These are phyloP conservation scores for Hypoxylon sp. DNA, from an alignment of 2,329 filamentous ascomycete genomes.

Conservation along the genomic window DNA sequence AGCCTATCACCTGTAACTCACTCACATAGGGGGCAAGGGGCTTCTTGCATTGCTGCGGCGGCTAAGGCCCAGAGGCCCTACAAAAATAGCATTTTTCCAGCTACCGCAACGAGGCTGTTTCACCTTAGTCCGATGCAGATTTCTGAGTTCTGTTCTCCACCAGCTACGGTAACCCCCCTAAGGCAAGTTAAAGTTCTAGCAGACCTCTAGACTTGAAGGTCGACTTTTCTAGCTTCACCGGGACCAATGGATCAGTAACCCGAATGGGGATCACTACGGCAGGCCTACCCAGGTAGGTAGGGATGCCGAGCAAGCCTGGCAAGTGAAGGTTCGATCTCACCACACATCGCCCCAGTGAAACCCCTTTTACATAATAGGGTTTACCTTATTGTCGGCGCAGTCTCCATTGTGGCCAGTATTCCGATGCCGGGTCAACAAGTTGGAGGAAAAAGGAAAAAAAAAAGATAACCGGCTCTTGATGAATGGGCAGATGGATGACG, in stretches of 20 bases:
- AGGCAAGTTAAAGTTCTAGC: no score
- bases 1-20: constrained; percentile 11
- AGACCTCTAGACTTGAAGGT: no score
- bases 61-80: constrained; percentile 2
- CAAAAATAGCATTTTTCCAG: constrained; percentile 31
- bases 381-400: constrained; percentile 1
- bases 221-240: constrained; percentile 13
- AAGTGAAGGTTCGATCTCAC: constrained; percentile 12
- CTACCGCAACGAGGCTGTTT: constrained; percentile 27
- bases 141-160: constrained; percentile 7
- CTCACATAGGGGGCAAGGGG: background rate
- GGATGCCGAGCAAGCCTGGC: constrained; percentile 13
- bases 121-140: constrained; percentile 25
- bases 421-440: constrained; percentile 2
- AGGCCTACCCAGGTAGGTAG: constrained; percentile 9
- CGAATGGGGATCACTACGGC: constrained; percentile 8
- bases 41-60: background rate
- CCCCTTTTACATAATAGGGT: constrained; percentile 3
- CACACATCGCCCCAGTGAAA: constrained; percentile 11
- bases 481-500: constrained; percentile 23
- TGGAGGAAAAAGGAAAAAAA: no score
- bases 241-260: constrained; percentile 3
- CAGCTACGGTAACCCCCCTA: no score
- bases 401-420: constrained; percentile 6
- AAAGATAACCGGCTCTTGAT: no score